A percentile compares a stretch with the other conserved stretches of the same genome.
These are phyloP conservation scores for Fonsecaea multimorphosa DNA, from an alignment of 2,329 filamentous ascomycete genomes.

Conservation along the genomic window DNA sequence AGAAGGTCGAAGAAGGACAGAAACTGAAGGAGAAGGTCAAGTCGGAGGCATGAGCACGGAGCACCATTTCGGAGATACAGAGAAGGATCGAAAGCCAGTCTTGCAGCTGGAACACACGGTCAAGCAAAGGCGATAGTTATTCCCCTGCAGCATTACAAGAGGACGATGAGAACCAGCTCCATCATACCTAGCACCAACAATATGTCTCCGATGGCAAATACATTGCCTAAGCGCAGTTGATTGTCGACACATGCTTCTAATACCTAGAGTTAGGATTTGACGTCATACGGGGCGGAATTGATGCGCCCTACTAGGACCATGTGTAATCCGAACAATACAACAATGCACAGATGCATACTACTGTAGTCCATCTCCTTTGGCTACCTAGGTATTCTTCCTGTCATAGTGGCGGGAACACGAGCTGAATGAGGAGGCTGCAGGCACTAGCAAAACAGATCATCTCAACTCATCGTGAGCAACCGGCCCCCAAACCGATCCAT, in stretches of 20 bases:
- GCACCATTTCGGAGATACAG: conserved; percentile 38
- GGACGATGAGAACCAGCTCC: not conserved
- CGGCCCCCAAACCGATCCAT: not conserved
- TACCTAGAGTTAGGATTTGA: not conserved
- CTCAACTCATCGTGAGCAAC: not conserved
- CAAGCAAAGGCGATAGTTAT: not conserved
- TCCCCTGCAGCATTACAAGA: not conserved
- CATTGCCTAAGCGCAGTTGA: not conserved
- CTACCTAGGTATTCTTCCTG: not conserved
- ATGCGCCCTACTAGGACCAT: conserved; percentile 4
- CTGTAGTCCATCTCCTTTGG: not conserved
- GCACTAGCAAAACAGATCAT: not conserved
- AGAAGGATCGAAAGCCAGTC: conserved; percentile 47
- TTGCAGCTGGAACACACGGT: not conserved
- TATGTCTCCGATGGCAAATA: not conserved
- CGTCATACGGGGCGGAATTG: conserved; percentile 16
- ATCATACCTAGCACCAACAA: not conserved
- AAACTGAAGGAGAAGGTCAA: conserved; percentile 61
- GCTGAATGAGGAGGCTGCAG: conserved; percentile 9
- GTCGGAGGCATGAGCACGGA: conserved; percentile 5
- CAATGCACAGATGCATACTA: not conserved
- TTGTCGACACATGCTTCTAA: not conserved
- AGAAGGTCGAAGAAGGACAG: conserved; percentile 57
- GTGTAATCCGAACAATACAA: not conserved
- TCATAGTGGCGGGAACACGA: not conserved